phyloP scores from a whole-genome alignment of 2,329 filamentous ascomycete genomes.

The Didymella glomerata region DNA sequence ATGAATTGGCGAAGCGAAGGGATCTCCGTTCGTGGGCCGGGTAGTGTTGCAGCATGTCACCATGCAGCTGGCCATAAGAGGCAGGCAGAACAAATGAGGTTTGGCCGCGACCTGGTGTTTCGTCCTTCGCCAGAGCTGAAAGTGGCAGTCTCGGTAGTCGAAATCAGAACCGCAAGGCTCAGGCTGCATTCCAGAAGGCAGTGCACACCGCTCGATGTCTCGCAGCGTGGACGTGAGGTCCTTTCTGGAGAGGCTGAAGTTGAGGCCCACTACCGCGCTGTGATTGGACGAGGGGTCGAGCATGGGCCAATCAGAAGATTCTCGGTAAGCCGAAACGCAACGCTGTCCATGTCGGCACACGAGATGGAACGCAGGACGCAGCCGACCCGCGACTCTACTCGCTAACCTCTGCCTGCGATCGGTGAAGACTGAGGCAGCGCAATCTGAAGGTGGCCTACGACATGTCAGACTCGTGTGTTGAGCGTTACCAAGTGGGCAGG shows the following conservation, averaged over 20 bases:
- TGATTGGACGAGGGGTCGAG: conserved; percentile 1
- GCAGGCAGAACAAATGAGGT: conserved; percentile 7
- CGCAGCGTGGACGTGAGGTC: conserved; percentile 7
- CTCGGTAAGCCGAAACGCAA: conserved; percentile 15
- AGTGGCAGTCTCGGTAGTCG: not conserved
- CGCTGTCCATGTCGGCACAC: conserved; percentile 16
- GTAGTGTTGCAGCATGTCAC: conserved; percentile 9
- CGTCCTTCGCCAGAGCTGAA: not conserved
- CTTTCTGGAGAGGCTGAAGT: conserved; percentile 6
- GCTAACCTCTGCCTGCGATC: conserved; percentile 13
- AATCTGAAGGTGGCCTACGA: conserved; percentile 10
- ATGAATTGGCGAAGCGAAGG: conserved; percentile 17
- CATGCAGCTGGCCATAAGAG: conserved; percentile 17
- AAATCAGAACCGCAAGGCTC: not conserved
- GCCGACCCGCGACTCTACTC: conserved; percentile 1
- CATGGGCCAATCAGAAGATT: conserved; percentile 4
- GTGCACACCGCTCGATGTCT: conserved; percentile 15
- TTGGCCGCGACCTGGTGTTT: conserved; percentile 2
- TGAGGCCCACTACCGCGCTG: not conserved
- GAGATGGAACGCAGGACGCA: conserved; percentile 5
- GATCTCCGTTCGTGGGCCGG: conserved; percentile 9
- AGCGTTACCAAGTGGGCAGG: conserved; percentile 5
- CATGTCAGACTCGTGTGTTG: conserved; percentile 6
- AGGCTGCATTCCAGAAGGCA: conserved; percentile 7
- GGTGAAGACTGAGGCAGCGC: conserved; percentile 13